Evolutionary conservation across 78 protist species (phyloP), one percentile per base, ranked within the genome.

Genomic region (Dictyostelium capitatum): DNA sequence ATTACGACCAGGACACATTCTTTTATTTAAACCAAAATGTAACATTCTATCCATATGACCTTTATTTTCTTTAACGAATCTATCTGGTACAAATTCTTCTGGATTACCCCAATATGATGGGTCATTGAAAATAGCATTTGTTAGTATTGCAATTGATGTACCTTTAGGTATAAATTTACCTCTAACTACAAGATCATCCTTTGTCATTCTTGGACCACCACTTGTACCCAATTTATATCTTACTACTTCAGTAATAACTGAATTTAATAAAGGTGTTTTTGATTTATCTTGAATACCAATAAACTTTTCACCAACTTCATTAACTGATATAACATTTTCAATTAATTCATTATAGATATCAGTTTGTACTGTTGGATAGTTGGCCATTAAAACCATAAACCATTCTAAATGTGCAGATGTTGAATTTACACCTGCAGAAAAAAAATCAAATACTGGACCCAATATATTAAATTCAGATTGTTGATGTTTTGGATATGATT

Each of bases 1-100:
- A 8, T 72, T 74, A 9, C 9, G 11, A 57, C 91, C 91, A 1
- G 77, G 32, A 59, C 91, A 84, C 11, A 74, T 57, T 41, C 91
- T 19, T 46, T 14, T 20, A 41, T 82, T 82, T 46, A 74, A 4
- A 43, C 67, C 48, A 79, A 74, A 84, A 19, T 70, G 91, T 10
- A 84, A 17, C 25, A 62, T 57, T 7, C 56, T 43, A n/a, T 74
- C 82, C 2, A 79, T 23, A 37, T 84, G 91, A 9, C 17, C 6
- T 8, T 67, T 46, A 53, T 23, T 14, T 0, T 83, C 80, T 37
- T 20, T 41, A 9, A 83, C 0, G n/a, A 84, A 84, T 74, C 91
- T 54, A 7, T 84, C 91, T 10, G 91, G 91, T 0, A 25, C 77
- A 25, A 84, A 84, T 14, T 74, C 19, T 19, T 57, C n/a, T 2